Conservation (phyloP, 2,329 filamentous ascomycete species). For the Clonostachys sp. region DNA sequence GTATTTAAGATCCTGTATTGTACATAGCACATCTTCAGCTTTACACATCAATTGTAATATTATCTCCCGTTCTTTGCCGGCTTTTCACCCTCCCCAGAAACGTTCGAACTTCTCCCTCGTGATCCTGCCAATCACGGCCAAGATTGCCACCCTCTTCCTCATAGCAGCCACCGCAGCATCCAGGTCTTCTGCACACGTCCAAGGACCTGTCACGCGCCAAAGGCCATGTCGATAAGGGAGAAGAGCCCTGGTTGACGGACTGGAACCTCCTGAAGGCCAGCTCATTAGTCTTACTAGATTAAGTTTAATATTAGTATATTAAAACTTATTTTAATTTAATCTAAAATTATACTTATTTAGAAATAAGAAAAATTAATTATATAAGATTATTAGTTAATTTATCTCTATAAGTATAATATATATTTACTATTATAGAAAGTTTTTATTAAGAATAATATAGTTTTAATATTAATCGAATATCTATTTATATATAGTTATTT, state of each 20-base stretch:
- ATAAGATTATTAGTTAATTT: too few relatives aligned
- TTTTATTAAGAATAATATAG: too few relatives aligned
- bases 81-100: neutral
- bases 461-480: too few relatives aligned
- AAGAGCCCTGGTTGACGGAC: neutral
- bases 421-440: too few relatives aligned
- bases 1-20: neutral
- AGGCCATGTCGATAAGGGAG: neutral
- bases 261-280: neutral
- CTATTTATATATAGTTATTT: too few relatives aligned
- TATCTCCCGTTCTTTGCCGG: neutral
- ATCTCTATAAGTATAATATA: too few relatives aligned
- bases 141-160: neutral
- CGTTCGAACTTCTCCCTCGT: neutral
- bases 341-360: too few relatives aligned
- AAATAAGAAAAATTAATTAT: too few relatives aligned
- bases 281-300: too few relatives aligned
- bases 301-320: too few relatives aligned
- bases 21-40: neutral
- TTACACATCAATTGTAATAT: neutral
- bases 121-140: neutral
- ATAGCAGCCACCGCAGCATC: neutral
- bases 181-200: neutral
- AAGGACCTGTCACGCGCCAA: neutral
- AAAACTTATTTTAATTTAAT: too few relatives aligned